Conservation (phyloP, 441 rosid genomes). For the Omphalea diandra region DNA sequence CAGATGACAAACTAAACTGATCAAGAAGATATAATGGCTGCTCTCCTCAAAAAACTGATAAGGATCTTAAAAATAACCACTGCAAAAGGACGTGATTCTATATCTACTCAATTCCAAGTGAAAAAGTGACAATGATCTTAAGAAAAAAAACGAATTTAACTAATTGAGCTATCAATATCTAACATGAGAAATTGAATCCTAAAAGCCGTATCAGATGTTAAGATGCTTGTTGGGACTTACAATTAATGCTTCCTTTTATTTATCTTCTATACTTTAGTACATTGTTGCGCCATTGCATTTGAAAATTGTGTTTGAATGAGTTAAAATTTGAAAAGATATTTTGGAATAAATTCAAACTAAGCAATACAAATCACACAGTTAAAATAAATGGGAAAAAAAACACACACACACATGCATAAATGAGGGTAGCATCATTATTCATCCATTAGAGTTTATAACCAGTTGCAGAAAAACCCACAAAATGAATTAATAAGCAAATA, state of each 20-base stretch:
- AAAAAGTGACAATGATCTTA: neutral
- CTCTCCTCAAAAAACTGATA: neutral
- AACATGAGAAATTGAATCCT: neutral
- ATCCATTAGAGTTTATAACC: no score
- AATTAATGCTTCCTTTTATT: neutral
- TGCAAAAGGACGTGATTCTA: neutral
- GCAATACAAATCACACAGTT: neutral
- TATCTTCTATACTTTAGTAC: neutral
- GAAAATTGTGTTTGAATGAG: neutral
- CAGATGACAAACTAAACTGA: neutral
- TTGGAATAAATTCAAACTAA: neutral
- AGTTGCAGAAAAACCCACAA: neutral
- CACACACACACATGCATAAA: neutral
- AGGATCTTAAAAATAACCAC: neutral
- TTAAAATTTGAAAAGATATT: neutral
- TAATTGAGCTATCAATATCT: neutral
- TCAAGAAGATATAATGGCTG: neutral
- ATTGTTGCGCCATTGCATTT: neutral
- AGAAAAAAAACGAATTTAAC: neutral
- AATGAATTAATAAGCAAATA: neutral
- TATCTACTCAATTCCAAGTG: neutral
- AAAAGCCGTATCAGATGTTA: neutral
- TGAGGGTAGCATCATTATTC: neutral
- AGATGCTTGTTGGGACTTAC: neutral
- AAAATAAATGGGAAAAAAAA: neutral